Conservation (phyloP, 163 green algal genomes). For the Scenedesmus sp. region DNA sequence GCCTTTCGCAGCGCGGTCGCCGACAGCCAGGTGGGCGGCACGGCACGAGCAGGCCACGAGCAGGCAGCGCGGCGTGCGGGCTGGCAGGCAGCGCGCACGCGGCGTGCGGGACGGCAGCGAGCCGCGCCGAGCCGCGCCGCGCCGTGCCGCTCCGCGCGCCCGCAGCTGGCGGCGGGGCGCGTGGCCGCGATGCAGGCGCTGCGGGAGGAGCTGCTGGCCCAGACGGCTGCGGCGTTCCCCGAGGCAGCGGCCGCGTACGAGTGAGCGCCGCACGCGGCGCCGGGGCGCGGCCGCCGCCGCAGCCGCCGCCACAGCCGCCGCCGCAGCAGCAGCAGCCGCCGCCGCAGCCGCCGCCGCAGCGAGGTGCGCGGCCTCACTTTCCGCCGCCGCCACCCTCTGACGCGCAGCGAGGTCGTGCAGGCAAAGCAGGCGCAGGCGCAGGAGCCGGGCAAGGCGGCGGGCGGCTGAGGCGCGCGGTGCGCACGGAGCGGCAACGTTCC, state of each 20-base stretch:
- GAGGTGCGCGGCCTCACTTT: too few species aligned
- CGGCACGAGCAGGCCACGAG: background rate
- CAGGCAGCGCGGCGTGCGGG: background rate
- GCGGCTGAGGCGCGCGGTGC: too few species aligned
- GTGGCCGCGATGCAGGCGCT: conserved; percentile 23
- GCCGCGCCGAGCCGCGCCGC: background rate
- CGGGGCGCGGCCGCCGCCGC: too few species aligned
- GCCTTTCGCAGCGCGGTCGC: background rate
- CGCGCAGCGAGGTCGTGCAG: too few species aligned
- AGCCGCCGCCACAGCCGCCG: too few species aligned
- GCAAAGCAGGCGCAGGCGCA: too few species aligned
- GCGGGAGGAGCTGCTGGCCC: background rate
- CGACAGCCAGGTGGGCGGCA: conserved; percentile 32
- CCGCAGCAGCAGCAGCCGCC: too few species aligned
- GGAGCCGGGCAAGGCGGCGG: too few species aligned
- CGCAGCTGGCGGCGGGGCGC: conserved; percentile 20
- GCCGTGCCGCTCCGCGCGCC: background rate
- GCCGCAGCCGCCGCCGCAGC: too few species aligned
- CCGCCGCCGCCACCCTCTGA: too few species aligned
- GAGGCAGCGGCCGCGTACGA: conserved; percentile 10
- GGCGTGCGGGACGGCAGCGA: background rate
- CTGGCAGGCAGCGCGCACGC: background rate
- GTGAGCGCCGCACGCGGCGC: too few species aligned
- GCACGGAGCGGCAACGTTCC: too few species aligned
- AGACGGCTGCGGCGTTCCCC: conserved; percentile 21